Evolutionary conservation across 2,329 filamentous ascomycete species (phyloP), one percentile per base, ranked within the genome.

Genomic region (Xylaria sp.): DNA sequence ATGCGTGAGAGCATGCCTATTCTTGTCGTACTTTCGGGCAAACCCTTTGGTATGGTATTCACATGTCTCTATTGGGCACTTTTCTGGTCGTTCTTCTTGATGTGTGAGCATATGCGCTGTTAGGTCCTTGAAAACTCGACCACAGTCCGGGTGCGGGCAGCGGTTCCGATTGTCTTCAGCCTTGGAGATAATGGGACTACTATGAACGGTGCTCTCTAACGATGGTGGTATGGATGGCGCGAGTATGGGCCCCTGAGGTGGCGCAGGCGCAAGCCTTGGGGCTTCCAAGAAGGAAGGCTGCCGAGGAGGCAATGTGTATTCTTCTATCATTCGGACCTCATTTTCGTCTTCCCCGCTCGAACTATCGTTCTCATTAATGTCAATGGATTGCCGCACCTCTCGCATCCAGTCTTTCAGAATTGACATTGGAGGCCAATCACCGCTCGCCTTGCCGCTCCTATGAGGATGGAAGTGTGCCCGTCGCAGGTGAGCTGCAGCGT

Each of bases 51-150:
- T 84, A 83, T 97, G 91, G 81, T 97, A 98, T 76, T 97, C 93
- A 83, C 94, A 98, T 0, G 90, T 96, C 66, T 91, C 85, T 73
- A 97, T 97, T 0, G 94, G 94, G 81, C 94, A 98, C 83, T 98
- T 98, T 79, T 97, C 94, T 0, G 94, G 94, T 27, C 94, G 87
- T 82, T 97, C 93, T 67, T 89, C 92, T 81, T 96, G 93, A 80
- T 98, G 94, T 0, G 94, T 98, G 78, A 97, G 88, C 92, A 97
- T 95, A 81, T 98, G 94, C 8, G 94, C 94, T 81, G 95, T 95
- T 71, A 97, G 83, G 77, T 97, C 94, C 82, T 97, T 97, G 86
- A 97, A 97, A 66, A 90, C 86, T 75, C 92, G 90, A 71, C 93
- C 93, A 75, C 94, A 97, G 66, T 95, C 93, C 6, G 92, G 89